Base-by-base conservation (phyloP, 805 yeast genomes). In the Saitoella complicata region DNA sequence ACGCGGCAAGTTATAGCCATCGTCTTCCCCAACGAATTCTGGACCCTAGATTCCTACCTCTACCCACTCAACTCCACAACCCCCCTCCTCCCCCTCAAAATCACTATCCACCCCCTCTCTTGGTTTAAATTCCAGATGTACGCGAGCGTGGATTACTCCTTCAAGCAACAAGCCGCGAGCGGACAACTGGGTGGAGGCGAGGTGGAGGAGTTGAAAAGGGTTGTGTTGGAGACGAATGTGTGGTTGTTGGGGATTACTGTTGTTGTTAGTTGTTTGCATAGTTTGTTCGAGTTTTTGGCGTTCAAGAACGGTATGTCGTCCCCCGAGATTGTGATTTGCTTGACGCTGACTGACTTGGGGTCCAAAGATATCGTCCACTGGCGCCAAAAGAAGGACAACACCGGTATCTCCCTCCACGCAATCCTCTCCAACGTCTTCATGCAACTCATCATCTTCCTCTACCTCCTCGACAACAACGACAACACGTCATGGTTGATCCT, bases 391-490 rank as follows among this genome's bases (percentile, higher is more conserved):
- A 63, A 62, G 53, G 65, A 65, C 46, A 63, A 62, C 37, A 59
- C 63, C 40, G 69, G 69, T 37, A 60, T 64, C 39, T 61, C 66
- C 37, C 62, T 64, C 34, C 59, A 68, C 33, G 55, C 67, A 1
- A 62, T 66, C 31, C 47, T 65, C 12, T 66, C 67, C 31, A 65
- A 62, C 44, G 69, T 65, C 21, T 49, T 64, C 21, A 66, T 65
- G 57, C 68, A 66, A 47, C 43, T 57, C 5, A 60, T 66, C 37
- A 63, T 66, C n/a, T 54, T 65, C 46, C 45, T 64, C 7, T 66
- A 65, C 43, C 49, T 66, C 39, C 31, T 65, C 35, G 68, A 65
- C 43, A 65, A 61, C 49, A 60, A 59, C 39, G 68, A 65, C 13
- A 60, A 61, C 9, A 64, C 69, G 8, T 62, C 66, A 32, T 59